phyloP scores from a whole-genome alignment of 73 alveolate species.

The Stentor roeselii region DNA sequence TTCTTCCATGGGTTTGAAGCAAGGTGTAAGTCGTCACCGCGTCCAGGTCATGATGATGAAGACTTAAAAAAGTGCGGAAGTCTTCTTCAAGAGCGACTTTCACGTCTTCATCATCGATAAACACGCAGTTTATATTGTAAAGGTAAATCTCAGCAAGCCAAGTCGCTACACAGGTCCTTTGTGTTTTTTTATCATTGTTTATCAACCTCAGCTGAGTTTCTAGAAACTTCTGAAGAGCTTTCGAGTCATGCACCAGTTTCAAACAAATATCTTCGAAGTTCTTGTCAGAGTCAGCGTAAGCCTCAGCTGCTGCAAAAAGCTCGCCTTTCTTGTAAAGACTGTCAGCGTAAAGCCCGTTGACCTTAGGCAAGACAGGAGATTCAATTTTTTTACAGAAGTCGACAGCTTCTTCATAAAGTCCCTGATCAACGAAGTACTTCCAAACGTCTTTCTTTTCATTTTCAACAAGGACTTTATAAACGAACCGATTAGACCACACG shows the following conservation, averaged over 20 bases:
- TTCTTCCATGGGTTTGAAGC: conserved; percentile 82
- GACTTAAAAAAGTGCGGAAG: conserved; percentile 44
- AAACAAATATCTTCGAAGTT: conserved; percentile 85
- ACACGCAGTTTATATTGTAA: conserved; percentile 53
- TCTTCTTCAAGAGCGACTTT: conserved; percentile 39
- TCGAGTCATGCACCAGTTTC: conserved; percentile 59
- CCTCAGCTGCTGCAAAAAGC: conserved; percentile 64
- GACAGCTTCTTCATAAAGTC: conserved; percentile 63
- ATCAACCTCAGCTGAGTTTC: conserved; percentile 40
- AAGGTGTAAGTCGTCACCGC: conserved; percentile 71
- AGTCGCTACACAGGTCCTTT: conserved; percentile 76
- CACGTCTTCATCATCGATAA: conserved; percentile 51
- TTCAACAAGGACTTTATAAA: conserved; percentile 51
- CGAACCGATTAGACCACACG: conserved; percentile 31
- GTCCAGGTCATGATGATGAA: conserved; percentile 62
- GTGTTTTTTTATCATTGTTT: conserved; percentile 58
- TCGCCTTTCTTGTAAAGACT: conserved; percentile 70
- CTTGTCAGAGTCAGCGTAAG: conserved; percentile 66
- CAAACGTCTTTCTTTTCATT: conserved; percentile 87
- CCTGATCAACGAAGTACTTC: conserved; percentile 76
- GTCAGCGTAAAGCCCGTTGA: conserved; percentile 80
- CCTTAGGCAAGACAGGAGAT: conserved; percentile 51
- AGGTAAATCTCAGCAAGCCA: conserved; percentile 85
- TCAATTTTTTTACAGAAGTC: conserved; percentile 47
- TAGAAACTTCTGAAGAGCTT: conserved; percentile 61